phyloP scores from a whole-genome alignment of 2,329 filamentous ascomycete species.

The Penicillium glabrum region DNA sequence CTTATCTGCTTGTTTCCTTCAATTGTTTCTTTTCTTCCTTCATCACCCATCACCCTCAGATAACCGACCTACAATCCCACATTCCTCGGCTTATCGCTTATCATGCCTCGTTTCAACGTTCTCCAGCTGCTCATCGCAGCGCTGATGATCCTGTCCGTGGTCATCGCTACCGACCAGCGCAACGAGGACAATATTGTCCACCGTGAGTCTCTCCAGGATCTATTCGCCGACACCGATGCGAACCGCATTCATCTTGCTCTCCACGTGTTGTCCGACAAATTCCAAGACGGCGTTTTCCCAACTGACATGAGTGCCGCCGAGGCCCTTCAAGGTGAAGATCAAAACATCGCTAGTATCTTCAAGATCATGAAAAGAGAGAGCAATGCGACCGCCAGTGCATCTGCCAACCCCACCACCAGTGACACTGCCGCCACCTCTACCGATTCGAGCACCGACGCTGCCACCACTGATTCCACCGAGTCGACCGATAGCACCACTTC shows the following conservation, averaged over 20 bases:
- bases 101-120: constrained; percentile 22
- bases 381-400: constrained; percentile 24
- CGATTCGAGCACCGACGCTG: constrained; percentile 1
- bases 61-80: background rate
- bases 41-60: background rate
- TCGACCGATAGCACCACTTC: constrained; percentile 21
- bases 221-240: constrained; percentile 58
- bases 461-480: constrained; percentile 13
- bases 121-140: constrained; percentile 27
- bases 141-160: constrained; percentile 25
- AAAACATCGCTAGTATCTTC: constrained; percentile 61
- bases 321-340: constrained; percentile 61
- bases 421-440: constrained; percentile 15
- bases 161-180: constrained; percentile 23
- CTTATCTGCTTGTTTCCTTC: background rate
- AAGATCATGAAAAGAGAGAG: constrained; percentile 63
- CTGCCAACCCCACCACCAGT: constrained; percentile 9
- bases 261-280: constrained; percentile 62
- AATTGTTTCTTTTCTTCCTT: background rate
- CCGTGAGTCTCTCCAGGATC: constrained; percentile 50
- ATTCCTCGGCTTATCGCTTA: background rate
- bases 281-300: constrained; percentile 67
- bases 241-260: constrained; percentile 66
- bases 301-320: constrained; percentile 65
- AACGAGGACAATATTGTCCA: constrained; percentile 11